phyloP scores from a whole-genome alignment of 257 asterid species.

The Nyctanthes arbortristis region DNA sequence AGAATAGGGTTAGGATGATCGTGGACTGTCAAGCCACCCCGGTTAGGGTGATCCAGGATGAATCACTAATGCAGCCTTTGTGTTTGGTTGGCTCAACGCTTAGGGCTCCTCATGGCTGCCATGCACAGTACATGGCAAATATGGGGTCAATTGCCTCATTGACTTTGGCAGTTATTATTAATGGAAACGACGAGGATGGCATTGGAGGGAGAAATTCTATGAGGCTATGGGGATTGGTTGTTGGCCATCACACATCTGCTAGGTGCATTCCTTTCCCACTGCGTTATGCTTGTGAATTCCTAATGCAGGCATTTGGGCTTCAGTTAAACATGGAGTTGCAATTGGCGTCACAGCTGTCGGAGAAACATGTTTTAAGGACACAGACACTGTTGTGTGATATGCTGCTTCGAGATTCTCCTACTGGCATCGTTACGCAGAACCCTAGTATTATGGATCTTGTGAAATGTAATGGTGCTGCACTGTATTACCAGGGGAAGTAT shows the following conservation, averaged over 20 bases:
- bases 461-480: slow-evolving; percentile 83
- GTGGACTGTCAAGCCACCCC: slow-evolving; percentile 55
- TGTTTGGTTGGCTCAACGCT: slow-evolving; percentile 67
- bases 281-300: slow-evolving; percentile 84
- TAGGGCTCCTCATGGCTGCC: slow-evolving; percentile 68
- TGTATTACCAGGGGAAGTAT: slow-evolving; percentile 67
- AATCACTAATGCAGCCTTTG: slow-evolving; percentile 59
- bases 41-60: slow-evolving; percentile 53
- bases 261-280: slow-evolving; percentile 73
- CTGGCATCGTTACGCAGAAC: slow-evolving; percentile 72
- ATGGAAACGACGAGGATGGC: slow-evolving; percentile 58
- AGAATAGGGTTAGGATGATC: slow-evolving; percentile 68
- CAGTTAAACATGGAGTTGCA: slow-evolving; percentile 86
- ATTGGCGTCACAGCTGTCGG: slow-evolving; percentile 63
- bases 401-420: slow-evolving; percentile 77
- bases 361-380: slow-evolving; percentile 74
- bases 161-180: slow-evolving; percentile 53
- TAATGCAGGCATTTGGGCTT: slow-evolving; percentile 90
- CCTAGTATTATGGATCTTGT: slow-evolving; percentile 88
- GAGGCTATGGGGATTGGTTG: slow-evolving; percentile 93
- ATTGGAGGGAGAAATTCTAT: slow-evolving; percentile 55
- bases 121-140: slow-evolving; percentile 65
- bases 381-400: slow-evolving; percentile 88
- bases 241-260: slow-evolving; percentile 80
- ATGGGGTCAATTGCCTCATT: slow-evolving; percentile 69